Evolutionary conservation across 139 green algal species (phyloP).

Genomic region (Tetraselmis chui): DNA sequence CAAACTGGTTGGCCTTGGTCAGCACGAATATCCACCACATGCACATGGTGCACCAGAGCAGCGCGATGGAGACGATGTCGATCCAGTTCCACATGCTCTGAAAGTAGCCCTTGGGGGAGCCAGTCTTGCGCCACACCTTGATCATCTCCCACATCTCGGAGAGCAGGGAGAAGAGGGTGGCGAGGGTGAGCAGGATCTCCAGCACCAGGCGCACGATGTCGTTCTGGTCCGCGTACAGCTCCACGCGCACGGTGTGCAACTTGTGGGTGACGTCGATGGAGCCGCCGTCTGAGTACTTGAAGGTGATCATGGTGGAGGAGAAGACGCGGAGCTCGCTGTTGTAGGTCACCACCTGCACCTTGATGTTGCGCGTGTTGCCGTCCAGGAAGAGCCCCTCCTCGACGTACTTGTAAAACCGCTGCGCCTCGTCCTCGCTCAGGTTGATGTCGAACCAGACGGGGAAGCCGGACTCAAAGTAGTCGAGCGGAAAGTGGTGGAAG

Average conservation of each 20-base stretch:
- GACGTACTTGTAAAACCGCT: constrained; percentile 46
- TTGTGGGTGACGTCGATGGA: constrained; percentile 61
- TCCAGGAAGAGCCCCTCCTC: constrained; percentile 67
- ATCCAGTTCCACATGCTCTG: constrained; percentile 57
- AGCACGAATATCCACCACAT: constrained; percentile 64
- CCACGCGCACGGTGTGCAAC: constrained; percentile 60
- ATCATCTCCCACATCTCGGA: constrained; percentile 12
- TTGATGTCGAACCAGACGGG: constrained; percentile 76
- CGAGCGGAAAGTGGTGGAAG: constrained; percentile 51
- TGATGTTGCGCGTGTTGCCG: constrained; percentile 43
- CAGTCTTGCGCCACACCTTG: background rate
- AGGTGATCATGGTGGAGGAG: constrained; percentile 36
- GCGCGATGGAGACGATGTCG: constrained; percentile 54
- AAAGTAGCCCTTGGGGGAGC: constrained; percentile 37
- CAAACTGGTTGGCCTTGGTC: constrained; percentile 39
- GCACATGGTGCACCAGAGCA: constrained; percentile 48
- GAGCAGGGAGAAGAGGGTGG: constrained; percentile 28
- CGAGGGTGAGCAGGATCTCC: constrained; percentile 58
- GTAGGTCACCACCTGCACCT: constrained; percentile 73
- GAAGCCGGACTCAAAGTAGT: constrained; percentile 44
- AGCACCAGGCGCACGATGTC: constrained; percentile 52
- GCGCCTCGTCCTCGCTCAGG: constrained; percentile 33
- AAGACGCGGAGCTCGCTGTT: constrained; percentile 75
- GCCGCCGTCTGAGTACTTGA: constrained; percentile 59
- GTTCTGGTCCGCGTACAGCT: constrained; percentile 48